A percentile compares a stretch with the other conserved stretches of the same genome.
phyloP scores from a whole-genome alignment of 1,139 yeast species.

The Kodamaea sp. region DNA sequence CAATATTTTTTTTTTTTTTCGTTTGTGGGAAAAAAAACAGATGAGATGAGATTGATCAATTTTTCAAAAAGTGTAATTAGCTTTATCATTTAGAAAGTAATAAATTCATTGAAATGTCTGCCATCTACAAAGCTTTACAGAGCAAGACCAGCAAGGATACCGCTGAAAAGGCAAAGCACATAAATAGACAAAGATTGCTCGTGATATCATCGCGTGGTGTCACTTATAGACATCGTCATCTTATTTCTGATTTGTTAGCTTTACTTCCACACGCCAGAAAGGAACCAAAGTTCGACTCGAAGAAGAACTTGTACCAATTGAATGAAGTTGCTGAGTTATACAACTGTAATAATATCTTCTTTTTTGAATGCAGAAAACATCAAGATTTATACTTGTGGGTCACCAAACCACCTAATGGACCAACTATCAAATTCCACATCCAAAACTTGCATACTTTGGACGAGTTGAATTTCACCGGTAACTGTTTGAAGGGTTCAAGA shows the following conservation, averaged over 20 bases:
- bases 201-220: conserved; percentile 94
- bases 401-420: conserved; percentile 97
- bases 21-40: conserved; percentile 5
- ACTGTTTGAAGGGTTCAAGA: conserved; percentile 92
- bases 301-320: conserved; percentile 80
- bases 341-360: conserved; percentile 93
- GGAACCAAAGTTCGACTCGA: conserved; percentile 93
- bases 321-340: conserved; percentile 95
- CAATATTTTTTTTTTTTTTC: neutral
- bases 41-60: conserved; percentile 18
- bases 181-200: conserved; percentile 77
- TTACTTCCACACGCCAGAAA: conserved; percentile 93
- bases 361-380: conserved; percentile 95
- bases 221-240: conserved; percentile 90
- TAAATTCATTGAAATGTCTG: conserved; percentile 41
- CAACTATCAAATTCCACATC: conserved; percentile 88
- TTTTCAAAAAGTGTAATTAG: conserved; percentile 4
- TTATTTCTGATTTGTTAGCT: conserved; percentile 74
- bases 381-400: conserved; percentile 93
- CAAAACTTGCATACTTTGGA: conserved; percentile 96
- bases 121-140: conserved; percentile 68
- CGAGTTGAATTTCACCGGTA: conserved; percentile 94
- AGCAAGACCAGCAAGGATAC: conserved; percentile 42
- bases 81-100: neutral
- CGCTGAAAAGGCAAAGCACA: conserved; percentile 50